Evolutionary conservation across 345 rosid species (phyloP), one percentile per base, ranked within the genome.

Genomic region (Psidium friedrichsthalianum): DNA sequence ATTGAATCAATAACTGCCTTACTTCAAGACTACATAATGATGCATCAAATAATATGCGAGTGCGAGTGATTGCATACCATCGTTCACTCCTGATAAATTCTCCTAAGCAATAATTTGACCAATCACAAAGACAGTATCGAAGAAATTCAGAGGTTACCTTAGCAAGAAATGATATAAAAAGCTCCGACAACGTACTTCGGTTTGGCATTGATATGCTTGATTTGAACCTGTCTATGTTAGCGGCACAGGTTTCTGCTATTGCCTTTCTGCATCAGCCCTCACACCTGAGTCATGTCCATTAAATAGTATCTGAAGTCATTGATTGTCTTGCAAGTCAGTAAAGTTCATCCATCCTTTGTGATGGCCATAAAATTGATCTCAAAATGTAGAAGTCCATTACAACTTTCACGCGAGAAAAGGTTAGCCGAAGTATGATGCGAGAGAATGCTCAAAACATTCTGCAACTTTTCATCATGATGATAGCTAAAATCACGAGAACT

Each of bases 91-190:
- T 32, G 8, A 69, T 18, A 69, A 69, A 18, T 44, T 36, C 78
- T 69, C 24, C 24, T 18, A 32, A 32, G 78, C 78, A 69, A 44
- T 32, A 32, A 44, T 69, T 69, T 32, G 78, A 69, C 54, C 83
- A 82, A 82, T 51, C 74, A 12, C 51, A 53, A 29, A n/a, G 22
- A 54, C 58, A 64, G 11, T 13, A 52, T 8, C 36, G 2, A 27
- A 74, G 25, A 29, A 22, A 82, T 29, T 51, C 22, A 24, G 83
- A 83, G 49, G 51, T 25, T 88, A 94, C 99, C 98, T 97, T 95
- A 5, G 88, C 93, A 76, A 97, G 88, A 84, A 97, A 95, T n/a
- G 96, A 93, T 88, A 93, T 36, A 83, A 97, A 92, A 82, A 95
- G 96, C 90, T 93, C 94, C 6, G 98, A 85, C 87, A 95, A 89